Evolutionary conservation across 257 asterid genomes (phyloP), one percentile per base, ranked within the genome.

Genomic region (Scutellaria galericulata): DNA sequence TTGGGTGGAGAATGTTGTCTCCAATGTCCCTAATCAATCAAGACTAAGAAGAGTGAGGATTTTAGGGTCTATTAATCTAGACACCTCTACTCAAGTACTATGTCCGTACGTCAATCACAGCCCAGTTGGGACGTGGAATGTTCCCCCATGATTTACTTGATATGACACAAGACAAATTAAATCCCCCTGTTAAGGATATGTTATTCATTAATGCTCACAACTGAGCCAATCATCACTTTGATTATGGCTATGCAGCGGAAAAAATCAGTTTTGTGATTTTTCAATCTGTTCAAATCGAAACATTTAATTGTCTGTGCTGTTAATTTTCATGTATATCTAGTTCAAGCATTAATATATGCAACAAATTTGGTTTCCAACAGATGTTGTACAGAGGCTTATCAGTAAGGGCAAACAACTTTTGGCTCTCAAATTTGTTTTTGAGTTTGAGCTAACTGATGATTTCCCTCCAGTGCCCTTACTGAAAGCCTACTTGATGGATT

Each of bases 391-490:
- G 86, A 85, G 79, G 79, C 88, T 89, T 66, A 84, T 87, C 68
- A 47, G 56, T 66, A 79, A 73, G 79, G 87, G 87, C 58, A 82
- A 81, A 78, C 89, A 76, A 56, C 83, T 83, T 40, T 10, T 82
- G 58, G 96, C 96, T 70, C 84, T 87, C 70, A 89, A 83, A 79
- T 89, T 89, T 77, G 63, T 85, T 40, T 79, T 85, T 66, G 88
- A 81, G 66, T 87, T 85, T 77, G 89, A 70, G 83, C 77, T 83
- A 50, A 75, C 86, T 48, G 84, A 85, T 46, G 86, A 80, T 79
- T 85, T 85, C 70, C 88, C 93, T 18, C 93, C 93, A 4, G 84
- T 87, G 56, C 88, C 96, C 70, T 77, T 85, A 47, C 63, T 87
- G 78, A 80, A 85, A 79, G 79, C 80, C 53, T 79, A 78, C 60